These are phyloP conservation scores for Tylopilus rubrobrunneus DNA, from an alignment of 768 basidiomycete genomes.

Conservation along the genomic window DNA sequence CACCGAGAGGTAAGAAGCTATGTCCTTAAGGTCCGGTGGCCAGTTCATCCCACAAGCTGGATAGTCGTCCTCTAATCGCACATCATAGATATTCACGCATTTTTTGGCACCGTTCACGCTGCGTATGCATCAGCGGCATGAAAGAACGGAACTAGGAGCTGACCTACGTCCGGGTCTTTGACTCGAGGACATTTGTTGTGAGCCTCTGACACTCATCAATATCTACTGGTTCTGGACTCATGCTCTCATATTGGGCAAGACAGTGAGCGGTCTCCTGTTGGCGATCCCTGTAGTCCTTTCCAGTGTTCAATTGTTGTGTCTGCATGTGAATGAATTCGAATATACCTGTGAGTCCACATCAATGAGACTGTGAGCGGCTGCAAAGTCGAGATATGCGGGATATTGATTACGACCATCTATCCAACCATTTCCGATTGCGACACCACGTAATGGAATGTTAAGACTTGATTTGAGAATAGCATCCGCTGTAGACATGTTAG, in stretches of 20 bases:
- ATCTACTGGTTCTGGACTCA: conserved; percentile 51
- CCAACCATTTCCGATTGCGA: conserved; percentile 98
- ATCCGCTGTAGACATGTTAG: conserved; percentile 52
- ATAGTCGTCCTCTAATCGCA: conserved; percentile 77
- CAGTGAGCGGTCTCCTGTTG: conserved; percentile 62
- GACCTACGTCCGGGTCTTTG: conserved; percentile 23
- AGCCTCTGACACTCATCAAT: conserved; percentile 58
- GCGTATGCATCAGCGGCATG: background rate
- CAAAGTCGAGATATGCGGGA: conserved; percentile 84
- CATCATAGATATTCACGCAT: conserved; percentile 95
- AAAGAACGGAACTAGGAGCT: background rate
- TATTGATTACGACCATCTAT: conserved; percentile 90
- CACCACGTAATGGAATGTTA: conserved; percentile 63
- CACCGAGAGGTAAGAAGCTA: conserved; percentile 80
- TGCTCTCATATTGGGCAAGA: conserved; percentile 37
- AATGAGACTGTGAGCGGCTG: conserved; percentile 72
- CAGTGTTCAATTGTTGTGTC: background rate
- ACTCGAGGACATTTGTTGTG: conserved; percentile 39
- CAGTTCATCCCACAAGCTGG: conserved; percentile 98
- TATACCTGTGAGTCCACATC: conserved; percentile 67
- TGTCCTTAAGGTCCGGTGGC: conserved; percentile 79
- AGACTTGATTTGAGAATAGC: conserved; percentile 64
- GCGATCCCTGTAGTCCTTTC: conserved; percentile 57
- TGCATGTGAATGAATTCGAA: background rate
- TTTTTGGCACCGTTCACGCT: conserved; percentile 67